Conservation (phyloP, 768 basidiomycete genomes). For the Mycena pura region DNA sequence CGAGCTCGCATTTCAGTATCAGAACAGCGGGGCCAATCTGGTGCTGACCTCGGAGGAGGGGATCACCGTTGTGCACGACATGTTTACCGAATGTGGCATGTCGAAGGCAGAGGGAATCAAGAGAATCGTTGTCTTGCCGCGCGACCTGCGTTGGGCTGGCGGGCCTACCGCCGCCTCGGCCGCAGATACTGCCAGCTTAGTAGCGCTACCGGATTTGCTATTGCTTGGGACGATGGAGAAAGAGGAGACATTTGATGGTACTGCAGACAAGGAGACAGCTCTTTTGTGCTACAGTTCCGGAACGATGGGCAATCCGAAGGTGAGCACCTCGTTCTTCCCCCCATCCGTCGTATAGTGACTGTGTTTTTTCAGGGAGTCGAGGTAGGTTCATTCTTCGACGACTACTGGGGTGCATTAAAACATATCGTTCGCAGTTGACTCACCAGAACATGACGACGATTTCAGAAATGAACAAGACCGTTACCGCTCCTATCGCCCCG, state of each 20-base stretch:
- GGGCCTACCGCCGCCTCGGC: constrained; percentile 36
- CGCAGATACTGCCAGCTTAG: constrained; percentile 38
- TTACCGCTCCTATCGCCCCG: constrained; percentile 48
- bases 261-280: constrained; percentile 61
- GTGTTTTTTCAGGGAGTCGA: constrained; percentile 41
- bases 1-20: constrained; percentile 77
- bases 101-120: constrained; percentile 52
- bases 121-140: constrained; percentile 62
- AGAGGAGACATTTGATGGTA: constrained; percentile 63
- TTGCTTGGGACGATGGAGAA: constrained; percentile 50
- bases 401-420: not conserved
- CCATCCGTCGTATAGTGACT: not conserved
- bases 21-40: constrained; percentile 66
- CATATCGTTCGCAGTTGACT: constrained; percentile 50
- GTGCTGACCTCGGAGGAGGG: constrained; percentile 70
- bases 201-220: constrained; percentile 56
- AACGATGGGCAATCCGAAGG: constrained; percentile 57
- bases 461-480: constrained; percentile 52
- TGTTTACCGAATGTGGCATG: constrained; percentile 60
- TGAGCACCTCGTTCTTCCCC: not conserved
- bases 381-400: constrained; percentile 33
- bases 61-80: constrained; percentile 57
- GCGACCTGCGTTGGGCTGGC: constrained; percentile 54
- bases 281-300: constrained; percentile 72
- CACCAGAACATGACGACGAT: constrained; percentile 68